Evolutionary conservation across 768 basidiomycete species (phyloP), one percentile per base, ranked within the genome.

Genomic region (Tricholoma flavovirens): DNA sequence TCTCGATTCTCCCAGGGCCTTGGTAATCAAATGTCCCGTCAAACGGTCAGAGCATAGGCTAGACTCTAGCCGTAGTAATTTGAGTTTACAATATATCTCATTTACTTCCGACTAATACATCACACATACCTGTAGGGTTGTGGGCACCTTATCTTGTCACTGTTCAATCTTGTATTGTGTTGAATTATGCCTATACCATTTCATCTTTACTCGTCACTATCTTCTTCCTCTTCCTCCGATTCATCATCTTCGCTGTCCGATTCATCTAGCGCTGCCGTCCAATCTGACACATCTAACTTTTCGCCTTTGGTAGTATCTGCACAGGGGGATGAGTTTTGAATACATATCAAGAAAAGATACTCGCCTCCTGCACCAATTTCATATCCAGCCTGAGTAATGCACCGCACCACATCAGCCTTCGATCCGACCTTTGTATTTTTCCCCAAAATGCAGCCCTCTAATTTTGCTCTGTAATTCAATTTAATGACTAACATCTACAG

Each of bases 1-100:
- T 79, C 82, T 26, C 82, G 90, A n/a, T 92, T 92, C 65, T 80
- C 87, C 17, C 89, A 92, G 70, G 90, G 90, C 19, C 76, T 92
- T 38, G 90, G 90, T 22, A 88, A 87, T 64, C 87, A 87, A 64
- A 89, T 90, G 88, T 75, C 82, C 14, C 70, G 68, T 35, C 73
- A 74, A 56, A 61, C 64, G 33, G 26, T 29, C n/a, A 49, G 46
- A 8, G 46, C 24, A 14, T 48, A 48, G 46, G 3, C 17, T 48
- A 48, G 46, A 6, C 17, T 11, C 17, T 6, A 24, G n/a, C n/a
- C n/a, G n/a, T n/a, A n/a, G n/a, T n/a, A n/a, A 5, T 11, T 11
- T 48, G 24, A n/a, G 45, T 11, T 46, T 24, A 24, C 14, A 6
- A 22, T 46, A 30, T 29, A 8, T 15, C n/a, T 48, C 26, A 11